A percentile compares a stretch with the other conserved stretches of the same genome.
phyloP scores from a whole-genome alignment of 352 stramenopile species.

The Blastocystis sp. region DNA sequence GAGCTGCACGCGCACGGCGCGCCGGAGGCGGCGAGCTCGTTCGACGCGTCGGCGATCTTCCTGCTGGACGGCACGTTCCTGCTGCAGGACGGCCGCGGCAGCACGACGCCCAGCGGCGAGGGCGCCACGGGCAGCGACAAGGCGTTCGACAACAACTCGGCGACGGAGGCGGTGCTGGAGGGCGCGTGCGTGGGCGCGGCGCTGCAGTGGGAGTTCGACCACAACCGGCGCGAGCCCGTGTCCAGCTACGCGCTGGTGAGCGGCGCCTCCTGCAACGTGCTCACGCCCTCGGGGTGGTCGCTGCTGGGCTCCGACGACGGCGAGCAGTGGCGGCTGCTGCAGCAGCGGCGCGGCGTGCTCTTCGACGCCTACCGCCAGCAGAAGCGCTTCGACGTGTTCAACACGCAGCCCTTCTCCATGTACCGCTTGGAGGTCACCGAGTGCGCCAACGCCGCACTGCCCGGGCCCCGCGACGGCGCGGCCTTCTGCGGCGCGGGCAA shows the following conservation, averaged over 20 bases:
- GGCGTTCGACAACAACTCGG: conserved; percentile 9
- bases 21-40: conserved; percentile 4
- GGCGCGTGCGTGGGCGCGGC: not conserved
- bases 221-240: not conserved
- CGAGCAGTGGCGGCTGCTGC: conserved; percentile 3
- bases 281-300: conserved; percentile 12
- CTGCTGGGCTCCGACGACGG: conserved; percentile 1
- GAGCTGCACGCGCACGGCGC: conserved; percentile 20
- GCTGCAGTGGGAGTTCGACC: not conserved
- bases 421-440: conserved; percentile 26
- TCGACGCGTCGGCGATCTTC: conserved; percentile 24
- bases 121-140: conserved; percentile 29
- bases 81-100: not conserved
- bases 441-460: not conserved
- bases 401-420: conserved; percentile 19
- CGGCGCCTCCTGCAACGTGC: not conserved
- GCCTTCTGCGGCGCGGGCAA: not conserved
- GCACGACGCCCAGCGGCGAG: not conserved
- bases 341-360: not conserved
- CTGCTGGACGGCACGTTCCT: conserved; percentile 37
- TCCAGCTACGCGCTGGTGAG: not conserved
- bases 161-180: not conserved
- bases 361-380: not conserved
- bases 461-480: too few species aligned
- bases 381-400: conserved; percentile 9